phyloP scores from a whole-genome alignment of 148 eudicot genomes.

The Rhododendron griersonianum region DNA sequence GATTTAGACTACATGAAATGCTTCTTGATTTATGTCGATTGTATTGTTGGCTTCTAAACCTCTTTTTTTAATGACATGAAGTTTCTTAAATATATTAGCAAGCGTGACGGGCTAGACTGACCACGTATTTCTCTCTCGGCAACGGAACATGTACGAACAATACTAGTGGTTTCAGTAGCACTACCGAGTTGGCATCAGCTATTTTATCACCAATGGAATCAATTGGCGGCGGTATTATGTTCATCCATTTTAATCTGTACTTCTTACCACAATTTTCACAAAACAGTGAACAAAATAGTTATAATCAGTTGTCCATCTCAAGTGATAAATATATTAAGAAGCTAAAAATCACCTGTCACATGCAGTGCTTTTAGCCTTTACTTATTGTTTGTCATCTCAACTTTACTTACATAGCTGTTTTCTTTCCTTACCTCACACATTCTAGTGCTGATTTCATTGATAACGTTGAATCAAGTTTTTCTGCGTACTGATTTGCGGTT shows the following conservation, averaged over 20 bases:
- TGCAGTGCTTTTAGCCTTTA: neutral
- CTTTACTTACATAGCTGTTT: constrained; percentile 9
- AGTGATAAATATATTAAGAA: neutral
- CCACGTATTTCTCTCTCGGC: neutral
- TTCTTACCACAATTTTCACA: neutral
- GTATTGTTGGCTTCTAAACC: neutral
- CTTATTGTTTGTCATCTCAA: neutral
- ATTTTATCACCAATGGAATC: neutral
- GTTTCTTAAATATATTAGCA: neutral
- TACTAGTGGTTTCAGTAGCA: neutral
- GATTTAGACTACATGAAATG: neutral
- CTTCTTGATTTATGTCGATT: neutral
- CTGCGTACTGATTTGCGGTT: constrained; percentile 15
- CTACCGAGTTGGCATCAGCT: neutral
- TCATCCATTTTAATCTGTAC: neutral
- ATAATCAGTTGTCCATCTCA: neutral
- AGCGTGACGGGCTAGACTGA: neutral
- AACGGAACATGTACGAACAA: neutral
- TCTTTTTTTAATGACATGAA: neutral
- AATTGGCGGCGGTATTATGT: neutral
- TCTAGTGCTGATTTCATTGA: constrained; percentile 17
- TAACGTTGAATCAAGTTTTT: constrained; percentile 12
- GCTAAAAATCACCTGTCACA: constrained; percentile 4
- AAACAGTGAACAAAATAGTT: neutral
- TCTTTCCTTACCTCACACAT: constrained; percentile 15